Evolutionary conservation across 768 basidiomycete species (phyloP), one percentile per base, ranked within the genome.

Genomic region (Boletus vinaceobasis): DNA sequence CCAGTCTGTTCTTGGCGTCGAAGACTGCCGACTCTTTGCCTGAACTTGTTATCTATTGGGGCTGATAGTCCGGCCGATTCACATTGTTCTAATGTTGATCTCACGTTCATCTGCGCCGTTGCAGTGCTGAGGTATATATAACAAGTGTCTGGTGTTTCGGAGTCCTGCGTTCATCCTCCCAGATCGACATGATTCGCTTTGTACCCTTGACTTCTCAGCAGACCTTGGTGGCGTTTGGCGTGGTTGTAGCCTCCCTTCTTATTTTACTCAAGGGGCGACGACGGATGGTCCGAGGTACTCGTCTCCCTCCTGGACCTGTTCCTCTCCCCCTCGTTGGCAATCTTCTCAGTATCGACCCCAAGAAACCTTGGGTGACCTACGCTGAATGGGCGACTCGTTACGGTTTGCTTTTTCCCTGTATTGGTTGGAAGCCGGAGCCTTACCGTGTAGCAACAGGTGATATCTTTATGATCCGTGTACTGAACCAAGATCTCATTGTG

Each of bases 401-500:
- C 7, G 61, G 65, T 66, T 4, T 4, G 55, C 11, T 27, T 31
- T 13, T 2, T 8, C 43, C 2, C 23, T 23, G 23, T 23, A 23
- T 23, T 23, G 23, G 1, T 31, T 27, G 26, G 4, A 33, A 10
- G 7, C 10, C n/a, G 8, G 42, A 29, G 4, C 6, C 39, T 50
- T 21, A 57, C 19, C 32, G 38, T 13, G 6, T 10, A 15, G 3
- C 13, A 9, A 47, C 27, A 66, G 64, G 65, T 3, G 55, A 59
- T 37, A 53, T 67, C 11, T 58, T 65, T 11, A 65, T 48, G 51
- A 37, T 66, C n/a, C 58, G 58, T 38, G 53, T 64, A 6, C 40
- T 66, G 11, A 62, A 55, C 19, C 60, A 65, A 48, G 60, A 65
- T 29, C 55, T 63, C 35, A 52, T 68, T n/a, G 52, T 67, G 7